Conservation (phyloP, 192 early-diverging fungal genomes). For the Diversispora epigaea region DNA sequence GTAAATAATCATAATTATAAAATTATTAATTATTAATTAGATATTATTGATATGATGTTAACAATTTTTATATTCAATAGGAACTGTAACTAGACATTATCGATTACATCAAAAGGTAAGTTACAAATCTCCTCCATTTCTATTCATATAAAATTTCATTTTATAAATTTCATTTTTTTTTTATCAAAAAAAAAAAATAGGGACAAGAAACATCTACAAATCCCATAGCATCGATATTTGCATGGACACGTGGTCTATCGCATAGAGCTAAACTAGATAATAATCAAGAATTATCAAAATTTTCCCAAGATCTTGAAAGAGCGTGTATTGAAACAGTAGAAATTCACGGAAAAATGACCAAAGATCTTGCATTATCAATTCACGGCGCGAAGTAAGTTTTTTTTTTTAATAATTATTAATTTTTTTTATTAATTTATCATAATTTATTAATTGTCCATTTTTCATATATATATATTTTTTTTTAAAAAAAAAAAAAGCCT, state of each 20-base stretch:
- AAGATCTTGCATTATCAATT: constrained; percentile 91
- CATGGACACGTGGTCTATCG: constrained; percentile 89
- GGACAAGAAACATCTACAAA: constrained; percentile 95
- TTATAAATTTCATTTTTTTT: neutral
- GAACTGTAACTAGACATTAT: constrained; percentile 92
- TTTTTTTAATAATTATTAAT: neutral
- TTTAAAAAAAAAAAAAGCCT: neutral
- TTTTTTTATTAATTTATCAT: neutral
- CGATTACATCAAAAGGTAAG: constrained; percentile 83
- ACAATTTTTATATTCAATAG: constrained; percentile 31
- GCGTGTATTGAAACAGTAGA: constrained; percentile 88
- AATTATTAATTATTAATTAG: neutral
- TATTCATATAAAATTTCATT: neutral
- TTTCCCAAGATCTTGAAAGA: constrained; percentile 78
- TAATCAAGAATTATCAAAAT: constrained; percentile 73
- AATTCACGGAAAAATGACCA: constrained; percentile 84
- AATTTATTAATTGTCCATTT: neutral
- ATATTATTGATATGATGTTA: neutral
- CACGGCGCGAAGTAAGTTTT: constrained; percentile 65
- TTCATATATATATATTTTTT: neutral
- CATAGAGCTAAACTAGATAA: constrained; percentile 91
- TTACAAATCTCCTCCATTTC: neutral
- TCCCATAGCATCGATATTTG: constrained; percentile 96
- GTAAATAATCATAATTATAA: neutral
- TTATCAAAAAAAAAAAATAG: constrained; percentile 8